Base-by-base conservation (phyloP, 2,329 filamentous ascomycete genomes). In the Akanthomyces lecanii region DNA sequence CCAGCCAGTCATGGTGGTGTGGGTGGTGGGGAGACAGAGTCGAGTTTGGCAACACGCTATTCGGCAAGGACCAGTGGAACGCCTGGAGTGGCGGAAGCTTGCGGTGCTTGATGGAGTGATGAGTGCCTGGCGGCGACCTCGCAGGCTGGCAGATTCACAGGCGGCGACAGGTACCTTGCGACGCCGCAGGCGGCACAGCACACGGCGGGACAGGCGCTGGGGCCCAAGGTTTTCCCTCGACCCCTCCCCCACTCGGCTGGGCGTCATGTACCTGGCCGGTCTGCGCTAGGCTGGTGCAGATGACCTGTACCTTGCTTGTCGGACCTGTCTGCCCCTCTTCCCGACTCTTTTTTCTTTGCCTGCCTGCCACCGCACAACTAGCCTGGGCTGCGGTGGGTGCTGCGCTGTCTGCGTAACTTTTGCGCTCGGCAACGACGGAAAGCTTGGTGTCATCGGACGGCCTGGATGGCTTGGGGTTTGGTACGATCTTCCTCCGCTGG, bases 251-350 rank as follows among this genome's bases (percentile, higher is more conserved):
- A 53, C 42, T 47, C 44, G 50, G 28, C 52, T 56, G 66, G 67
- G 66, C 68, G 70, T 71, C 71, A 69, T 72, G 71, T 72, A 72
- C 71, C 72, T 73, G 71, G 68, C 71, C 70, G 66, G 69, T 68
- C 68, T 69, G 66, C 71, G 70, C 71, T 69, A 70, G 71, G 52
- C 63, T 68, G 53, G 72, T 65, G 72, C 71, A 74, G 73, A 71
- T 74, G 72, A 74, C 72, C 71, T 74, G 73, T 75, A 71, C 73
- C 73, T 75, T 73, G 70, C 73, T 71, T 73, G 58, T 28, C n/a
- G 21, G 44, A 38, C 57, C 47, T 42, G 14, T 50, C 21, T 36
- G 58, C 48, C 50, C 58, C 58, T 45, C 58, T 54, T 61, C 33
- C 45, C 36, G 45, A n/a, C 23, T 21, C 47, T 47, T 36, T 58